These are phyloP conservation scores for Rhodotorula taiwanensis DNA, from an alignment of 768 basidiomycete genomes.

Conservation along the genomic window DNA sequence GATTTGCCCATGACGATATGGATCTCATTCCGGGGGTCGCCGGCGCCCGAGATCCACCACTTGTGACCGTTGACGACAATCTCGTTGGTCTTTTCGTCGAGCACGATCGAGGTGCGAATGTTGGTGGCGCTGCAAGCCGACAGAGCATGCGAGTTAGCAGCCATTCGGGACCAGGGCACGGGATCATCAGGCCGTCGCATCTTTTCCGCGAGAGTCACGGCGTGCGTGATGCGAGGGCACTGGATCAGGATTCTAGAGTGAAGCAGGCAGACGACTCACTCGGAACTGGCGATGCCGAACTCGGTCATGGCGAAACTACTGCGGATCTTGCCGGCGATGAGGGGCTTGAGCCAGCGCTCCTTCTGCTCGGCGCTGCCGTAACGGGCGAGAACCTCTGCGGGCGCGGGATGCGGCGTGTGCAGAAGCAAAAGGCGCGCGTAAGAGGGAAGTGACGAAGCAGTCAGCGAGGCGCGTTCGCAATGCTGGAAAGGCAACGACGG, in stretches of 20 bases:
- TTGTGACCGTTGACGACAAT: constrained; percentile 95
- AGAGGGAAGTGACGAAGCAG: neutral
- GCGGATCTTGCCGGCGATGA: constrained; percentile 86
- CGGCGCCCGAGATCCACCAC: constrained; percentile 99
- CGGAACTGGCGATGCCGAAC: constrained; percentile 53
- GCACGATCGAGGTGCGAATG: constrained; percentile 72
- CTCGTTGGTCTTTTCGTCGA: constrained; percentile 63
- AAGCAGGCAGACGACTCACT: constrained; percentile 11
- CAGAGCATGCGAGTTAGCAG: neutral
- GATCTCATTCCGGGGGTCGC: constrained; percentile 77
- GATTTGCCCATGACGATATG: constrained; percentile 87
- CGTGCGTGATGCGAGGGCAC: no score
- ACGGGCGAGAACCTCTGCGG: constrained; percentile 83
- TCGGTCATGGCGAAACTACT: constrained; percentile 98
- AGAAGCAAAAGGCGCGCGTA: neutral
- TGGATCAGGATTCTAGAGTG: no score
- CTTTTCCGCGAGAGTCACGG: no score
- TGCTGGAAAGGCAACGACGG: neutral
- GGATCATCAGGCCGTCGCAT: no score
- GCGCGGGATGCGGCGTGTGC: neutral
- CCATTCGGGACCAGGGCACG: no score
- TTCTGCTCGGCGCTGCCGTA: constrained; percentile 90
- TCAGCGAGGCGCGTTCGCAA: neutral
- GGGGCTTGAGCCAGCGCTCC: constrained; percentile 75
- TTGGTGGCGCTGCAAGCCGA: constrained; percentile 78